Evolutionary conservation across 2,329 filamentous ascomycete species (phyloP).

Genomic region (Fusarium secorum): DNA sequence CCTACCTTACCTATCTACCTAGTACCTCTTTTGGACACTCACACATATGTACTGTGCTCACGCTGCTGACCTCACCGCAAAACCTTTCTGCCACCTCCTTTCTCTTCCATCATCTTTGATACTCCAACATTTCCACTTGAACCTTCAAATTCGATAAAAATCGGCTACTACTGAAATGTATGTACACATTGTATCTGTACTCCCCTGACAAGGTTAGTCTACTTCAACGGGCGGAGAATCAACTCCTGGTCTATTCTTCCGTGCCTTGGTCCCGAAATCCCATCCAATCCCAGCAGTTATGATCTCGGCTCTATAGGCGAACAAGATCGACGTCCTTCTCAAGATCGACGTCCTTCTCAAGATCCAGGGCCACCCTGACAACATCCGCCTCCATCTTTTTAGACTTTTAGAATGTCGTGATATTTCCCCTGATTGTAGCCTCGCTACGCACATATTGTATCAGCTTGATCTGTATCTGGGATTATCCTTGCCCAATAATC

Average conservation of each 20-base stretch:
- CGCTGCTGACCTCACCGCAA: background rate
- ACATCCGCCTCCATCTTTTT: background rate
- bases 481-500: background rate
- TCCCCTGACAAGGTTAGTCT: background rate
- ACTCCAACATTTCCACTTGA: background rate
- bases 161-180: background rate
- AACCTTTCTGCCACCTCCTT: slow-evolving; percentile 22
- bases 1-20: background rate
- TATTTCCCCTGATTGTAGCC: background rate
- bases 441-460: slow-evolving; percentile 13
- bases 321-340: slow-evolving; percentile 6
- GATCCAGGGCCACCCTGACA: background rate
- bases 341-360: background rate
- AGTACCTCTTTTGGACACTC: background rate
- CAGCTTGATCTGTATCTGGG: slow-evolving; percentile 1
- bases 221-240: background rate
- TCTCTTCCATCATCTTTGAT: slow-evolving; percentile 5
- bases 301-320: background rate
- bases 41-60: background rate
- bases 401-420: slow-evolving; percentile 6
- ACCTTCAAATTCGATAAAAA: background rate
- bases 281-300: background rate
- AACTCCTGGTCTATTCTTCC: background rate
- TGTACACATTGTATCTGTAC: background rate
- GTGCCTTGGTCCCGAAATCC: background rate